A percentile compares a stretch with the other conserved stretches of the same genome.
phyloP scores from a whole-genome alignment of 768 basidiomycete species.

The Tricholoma sp. region DNA sequence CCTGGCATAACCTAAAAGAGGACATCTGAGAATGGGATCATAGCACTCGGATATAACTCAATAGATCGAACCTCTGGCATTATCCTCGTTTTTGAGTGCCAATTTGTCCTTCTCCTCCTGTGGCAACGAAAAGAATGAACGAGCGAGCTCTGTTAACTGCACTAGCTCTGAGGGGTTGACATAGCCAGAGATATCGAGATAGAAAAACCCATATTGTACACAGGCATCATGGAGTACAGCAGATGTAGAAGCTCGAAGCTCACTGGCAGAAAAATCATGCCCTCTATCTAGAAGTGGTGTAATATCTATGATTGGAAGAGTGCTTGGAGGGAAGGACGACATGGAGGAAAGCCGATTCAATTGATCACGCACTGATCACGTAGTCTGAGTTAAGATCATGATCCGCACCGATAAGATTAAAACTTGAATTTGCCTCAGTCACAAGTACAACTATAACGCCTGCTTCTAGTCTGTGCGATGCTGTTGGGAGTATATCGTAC shows the following conservation, averaged over 20 bases:
- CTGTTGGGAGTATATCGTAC: slow-evolving; percentile 57
- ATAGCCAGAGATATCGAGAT: slow-evolving; percentile 65
- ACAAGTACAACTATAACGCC: background rate
- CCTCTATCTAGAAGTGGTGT: slow-evolving; percentile 51
- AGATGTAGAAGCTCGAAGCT: slow-evolving; percentile 41
- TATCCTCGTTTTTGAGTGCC: slow-evolving; percentile 61
- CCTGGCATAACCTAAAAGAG: slow-evolving; percentile 62
- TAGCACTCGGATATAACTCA: too few relatives aligned
- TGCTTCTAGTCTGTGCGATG: slow-evolving; percentile 12
- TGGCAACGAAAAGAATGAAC: slow-evolving; percentile 67
- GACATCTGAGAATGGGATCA: background rate
- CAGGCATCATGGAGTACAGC: slow-evolving; percentile 69
- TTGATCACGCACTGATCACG: too few relatives aligned
- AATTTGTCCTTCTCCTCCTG: slow-evolving; percentile 77
- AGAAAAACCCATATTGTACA: slow-evolving; percentile 84
- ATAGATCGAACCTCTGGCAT: slow-evolving; percentile 58
- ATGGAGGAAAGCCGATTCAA: too few relatives aligned
- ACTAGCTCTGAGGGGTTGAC: slow-evolving; percentile 55
- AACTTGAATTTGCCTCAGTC: slow-evolving; percentile 4
- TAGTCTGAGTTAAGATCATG: too few relatives aligned
- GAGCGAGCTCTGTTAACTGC: slow-evolving; percentile 58
- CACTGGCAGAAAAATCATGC: slow-evolving; percentile 22
- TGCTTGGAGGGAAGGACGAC: slow-evolving; percentile 10
- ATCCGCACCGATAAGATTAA: slow-evolving; percentile 19
- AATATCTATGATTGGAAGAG: slow-evolving; percentile 70